Base-by-base conservation (phyloP, 768 basidiomycete species). In the Sistotremastrum niveocremeum region DNA sequence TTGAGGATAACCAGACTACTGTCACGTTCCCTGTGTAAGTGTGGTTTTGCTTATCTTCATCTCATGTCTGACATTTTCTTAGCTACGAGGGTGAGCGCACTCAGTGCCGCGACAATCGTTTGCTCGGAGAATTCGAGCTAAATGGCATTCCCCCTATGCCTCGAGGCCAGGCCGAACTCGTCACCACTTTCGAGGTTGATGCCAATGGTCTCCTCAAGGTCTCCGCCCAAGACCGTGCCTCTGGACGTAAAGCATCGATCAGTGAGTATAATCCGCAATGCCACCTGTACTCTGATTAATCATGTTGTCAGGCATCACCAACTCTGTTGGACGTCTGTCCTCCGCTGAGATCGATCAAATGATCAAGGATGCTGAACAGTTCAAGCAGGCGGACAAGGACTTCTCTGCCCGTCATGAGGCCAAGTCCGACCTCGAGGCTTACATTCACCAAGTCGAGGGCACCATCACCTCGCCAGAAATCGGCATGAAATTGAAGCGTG, bases 1-100 rank as follows among this genome's bases (percentile, higher is more conserved):
- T 99, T 53, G 95, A 99, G 78, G 95, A 99, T 76, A 99, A 98
- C 76, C 95, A 98, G 71, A 99, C 95, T 51, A 94, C 88, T 51
- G 95, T 99, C 70, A 97, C 94, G 54, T 99, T 98, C 89, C 95
- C 95, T 57, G 95, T 99, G 79, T 83, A 70, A 60, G 78, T 60
- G 7, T 10, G 34, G 37, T 52, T 34, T 11, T 10, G 33, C 43
- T n/a, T 30, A 42, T 35, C 33, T 46, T 11, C 12, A 9, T 5
- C 48, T 53, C 28, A 57, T 51, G 41, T 41, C 45, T 47, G 33
- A 35, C 45, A 32, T 33, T 44, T 43, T 10, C 51, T 11, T 51
- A 82, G 80, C 39, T 98, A 99, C 69, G 95, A 99, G 76, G 95
- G 95, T 62, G 95, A 99, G 71, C 91, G 95, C 55, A 98, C 94